Base-by-base conservation (phyloP, 2,329 filamentous ascomycete species). In the Shiraia bambusicola region DNA sequence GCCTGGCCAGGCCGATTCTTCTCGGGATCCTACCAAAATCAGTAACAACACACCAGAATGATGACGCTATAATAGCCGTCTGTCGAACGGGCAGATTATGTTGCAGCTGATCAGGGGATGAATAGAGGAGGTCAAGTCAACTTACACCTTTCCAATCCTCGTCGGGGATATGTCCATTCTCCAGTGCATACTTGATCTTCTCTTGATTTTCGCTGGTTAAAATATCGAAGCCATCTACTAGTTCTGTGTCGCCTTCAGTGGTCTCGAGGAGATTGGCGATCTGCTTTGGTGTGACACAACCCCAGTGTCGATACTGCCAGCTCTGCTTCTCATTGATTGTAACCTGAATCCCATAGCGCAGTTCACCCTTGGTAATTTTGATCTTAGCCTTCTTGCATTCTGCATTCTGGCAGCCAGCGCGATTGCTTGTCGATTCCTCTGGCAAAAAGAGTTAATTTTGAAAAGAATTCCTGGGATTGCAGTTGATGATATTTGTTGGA, bases 301-400 rank as follows among this genome's bases (percentile, higher is more conserved):
- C 91, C 91, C 92, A 96, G 67, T 97, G 92, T 63, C 85, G 86
- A 83, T 86, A 97, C 42, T 74, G 69, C 81, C 83, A 95, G 59
- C 77, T 78, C 29, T 80, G 80, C 59, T 83, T 77, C 1, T 74
- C 72, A 1, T 72, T 37, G 52, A 85, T 78, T 7, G 78, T 79
- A 49, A 95, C 79, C 76, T 84, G 88, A 15, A 77, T 78, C 29
- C 87, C 92, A 38, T 90, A 80, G 40, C 92, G 86, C 2, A 95
- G 72, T 52, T 88, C 72, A 30, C 58, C 59, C 34, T 95, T 95
- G 17, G 60, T 54, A 61, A 95, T 88, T 71, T 95, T 95, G 59
- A 77, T 63, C 1, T 63, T 74, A 2, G 71, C 72, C 2, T 86
- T 77, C 69, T 90, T 90, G 77, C 92, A 96, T 49, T 83, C 76